Base-by-base conservation (phyloP, 257 asterid genomes). In the Fraxinus pennsylvanica region DNA sequence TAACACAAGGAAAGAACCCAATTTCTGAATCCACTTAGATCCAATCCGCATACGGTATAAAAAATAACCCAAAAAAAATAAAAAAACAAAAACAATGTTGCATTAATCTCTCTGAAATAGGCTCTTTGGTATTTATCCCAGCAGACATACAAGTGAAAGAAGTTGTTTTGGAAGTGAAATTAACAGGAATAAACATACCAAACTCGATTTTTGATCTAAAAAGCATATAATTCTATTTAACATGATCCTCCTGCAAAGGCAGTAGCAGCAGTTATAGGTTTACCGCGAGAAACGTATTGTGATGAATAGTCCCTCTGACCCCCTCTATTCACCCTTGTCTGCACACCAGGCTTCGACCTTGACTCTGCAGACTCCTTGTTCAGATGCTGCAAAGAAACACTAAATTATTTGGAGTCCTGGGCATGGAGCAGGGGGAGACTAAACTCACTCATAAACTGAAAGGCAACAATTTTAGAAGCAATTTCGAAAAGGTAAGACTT, bases 331-430 rank as follows among this genome's bases (percentile, higher is more conserved):
- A 90, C 88, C 80, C 93, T 81, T 27, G 90, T 85, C 87, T 87
- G 96, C 82, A 79, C 70, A 72, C 90, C 91, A 33, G 93, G 85
- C 86, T 90, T 94, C 96, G 90, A 84, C 86, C 88, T 90, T 41
- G 84, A 66, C 47, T 91, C 98, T 7, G 85, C 82, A 57, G 90
- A 81, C 82, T 94, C 96, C 90, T 89, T 93, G 71, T 33, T 85
- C 81, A 52, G 72, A 87, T 79, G 84, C 97, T 92, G 96, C 78
- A 82, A 65, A 81, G 61, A 81, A 30, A 78, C 21, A 73, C 63
- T 45, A 41, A 72, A 35, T 75, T 66, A 71, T 27, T 63, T 63
- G 69, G 35, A 63, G 36, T 63, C 66, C 21, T 4, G 4, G 29
- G 36, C 1, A 63, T 12, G 69, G n/a, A 27, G 19, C 35, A 61